Evolutionary conservation across 805 yeast species (phyloP).

Genomic region (Dipodascopsis tothii): DNA sequence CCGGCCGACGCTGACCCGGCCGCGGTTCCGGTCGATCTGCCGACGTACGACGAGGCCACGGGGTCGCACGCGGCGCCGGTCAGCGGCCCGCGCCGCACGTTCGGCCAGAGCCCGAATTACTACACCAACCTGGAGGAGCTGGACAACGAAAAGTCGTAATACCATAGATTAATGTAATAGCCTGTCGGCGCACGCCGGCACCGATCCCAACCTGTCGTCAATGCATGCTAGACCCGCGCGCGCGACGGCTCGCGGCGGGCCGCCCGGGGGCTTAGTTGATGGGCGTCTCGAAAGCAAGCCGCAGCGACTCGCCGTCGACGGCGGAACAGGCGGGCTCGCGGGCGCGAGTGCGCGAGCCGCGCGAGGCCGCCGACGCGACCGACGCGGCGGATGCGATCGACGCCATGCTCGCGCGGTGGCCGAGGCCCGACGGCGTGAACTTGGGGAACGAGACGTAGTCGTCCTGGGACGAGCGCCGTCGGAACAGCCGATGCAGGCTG

Average conservation of each 20-base stretch:
- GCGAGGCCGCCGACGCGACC: too few relatives aligned
- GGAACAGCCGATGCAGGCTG: constrained; percentile 1
- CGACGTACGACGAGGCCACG: constrained; percentile 19
- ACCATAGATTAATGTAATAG: not conserved
- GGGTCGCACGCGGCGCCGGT: constrained; percentile 7
- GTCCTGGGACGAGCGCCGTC: constrained; percentile 2
- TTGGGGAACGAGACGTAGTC: constrained; percentile 18
- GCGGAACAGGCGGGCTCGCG: too few relatives aligned
- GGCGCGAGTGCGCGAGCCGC: too few relatives aligned
- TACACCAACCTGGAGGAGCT: constrained; percentile 11
- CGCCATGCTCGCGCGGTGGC: not conserved
- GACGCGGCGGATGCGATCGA: not conserved
- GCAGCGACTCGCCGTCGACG: too few relatives aligned
- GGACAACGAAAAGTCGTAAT: constrained; percentile 10
- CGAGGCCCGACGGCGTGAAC: not conserved
- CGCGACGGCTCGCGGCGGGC: too few relatives aligned
- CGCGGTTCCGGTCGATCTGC: constrained; percentile 8
- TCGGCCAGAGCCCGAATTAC: constrained; percentile 9
- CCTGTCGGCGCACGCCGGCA: too few relatives aligned
- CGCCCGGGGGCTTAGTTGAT: too few relatives aligned
- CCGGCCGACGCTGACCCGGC: too few relatives aligned
- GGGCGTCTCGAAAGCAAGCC: too few relatives aligned
- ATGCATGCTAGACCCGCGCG: too few relatives aligned
- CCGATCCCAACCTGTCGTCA: too few relatives aligned
- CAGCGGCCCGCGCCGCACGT: constrained; percentile 15